These are phyloP conservation scores for Auricularia sp. DNA, from an alignment of 768 basidiomycete genomes.

Conservation along the genomic window DNA sequence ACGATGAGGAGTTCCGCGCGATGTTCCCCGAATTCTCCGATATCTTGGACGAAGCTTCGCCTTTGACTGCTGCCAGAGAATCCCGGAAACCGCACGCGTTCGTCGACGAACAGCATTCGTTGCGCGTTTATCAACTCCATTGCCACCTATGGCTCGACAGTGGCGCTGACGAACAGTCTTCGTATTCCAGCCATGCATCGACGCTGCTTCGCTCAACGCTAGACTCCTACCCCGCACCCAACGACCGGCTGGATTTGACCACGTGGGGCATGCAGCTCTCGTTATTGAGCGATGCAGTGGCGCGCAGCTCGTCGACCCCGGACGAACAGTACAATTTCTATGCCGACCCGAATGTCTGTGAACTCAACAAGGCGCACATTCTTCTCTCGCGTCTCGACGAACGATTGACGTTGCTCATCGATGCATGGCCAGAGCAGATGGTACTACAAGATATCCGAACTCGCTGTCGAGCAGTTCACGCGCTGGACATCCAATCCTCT, in stretches of 20 bases:
- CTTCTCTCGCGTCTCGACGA: constrained; percentile 41
- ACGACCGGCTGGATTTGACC: not conserved
- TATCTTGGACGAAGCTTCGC: constrained; percentile 12
- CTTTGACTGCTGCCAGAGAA: too few relatives aligned
- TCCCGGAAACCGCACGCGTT: too few relatives aligned
- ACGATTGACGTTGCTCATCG: constrained; percentile 47
- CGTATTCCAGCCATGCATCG: not conserved
- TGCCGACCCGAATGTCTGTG: constrained; percentile 58
- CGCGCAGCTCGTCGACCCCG: not conserved
- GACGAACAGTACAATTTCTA: constrained; percentile 60
- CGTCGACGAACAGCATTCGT: not conserved
- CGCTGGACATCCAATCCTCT: constrained; percentile 53
- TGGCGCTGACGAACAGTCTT: not conserved
- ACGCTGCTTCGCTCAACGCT: not conserved
- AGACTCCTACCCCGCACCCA: not conserved
- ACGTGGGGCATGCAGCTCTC: not conserved
- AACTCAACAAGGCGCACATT: constrained; percentile 51
- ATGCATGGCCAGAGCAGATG: constrained; percentile 97
- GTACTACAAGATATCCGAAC: constrained; percentile 76
- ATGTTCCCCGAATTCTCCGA: constrained; percentile 83
- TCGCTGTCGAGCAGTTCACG: constrained; percentile 58
- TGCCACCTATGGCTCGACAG: not conserved
- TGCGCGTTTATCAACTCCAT: not conserved
- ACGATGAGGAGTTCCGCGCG: constrained; percentile 73
- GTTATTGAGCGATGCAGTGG: not conserved